Evolutionary conservation across 1,284 basidiomycete species (phyloP), one percentile per base, ranked within the genome.

Genomic region (Moniliophthora roreri): DNA sequence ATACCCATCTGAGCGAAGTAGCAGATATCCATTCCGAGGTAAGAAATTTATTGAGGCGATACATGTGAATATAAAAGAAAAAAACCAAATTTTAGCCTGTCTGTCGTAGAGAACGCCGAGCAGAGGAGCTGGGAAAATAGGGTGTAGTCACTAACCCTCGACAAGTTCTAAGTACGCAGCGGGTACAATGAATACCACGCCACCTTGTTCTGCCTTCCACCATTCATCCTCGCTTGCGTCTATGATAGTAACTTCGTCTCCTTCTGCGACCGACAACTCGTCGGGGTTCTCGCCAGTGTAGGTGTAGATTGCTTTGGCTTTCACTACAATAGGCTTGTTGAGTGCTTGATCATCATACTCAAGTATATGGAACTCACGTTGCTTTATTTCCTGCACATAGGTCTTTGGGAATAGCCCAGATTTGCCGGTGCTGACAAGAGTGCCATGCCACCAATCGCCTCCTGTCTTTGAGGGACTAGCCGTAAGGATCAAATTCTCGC

Each of bases 401-500:
- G 87, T 86, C 65, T 87, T 87, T 0, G 97, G 97, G 82, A 98
- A 93, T 74, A 95, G 87, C 1, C 96, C 96, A 44, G 84, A 80
- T 64, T 81, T 84, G 15, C 87, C 84, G 38, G 79, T 82, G 41
- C 76, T 81, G 16, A 87, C 71, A 9, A 84, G 66, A n/a, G 78
- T 88, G 37, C 94, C 96, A 67, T 91, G 93, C 91, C 94, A 95
- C 96, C 97, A 99, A 63, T 95, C 93, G 18, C 84, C 80, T 36
- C 81, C 85, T 42, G 83, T 79, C 69, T 92, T 95, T 8, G 93
- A 89, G 0, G 95, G 94, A 69, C 95, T 83, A 2, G 91, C 93
- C 18, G 75, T 72, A 18, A 99, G 72, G 41, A 96, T 77, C 13
- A 87, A 66, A 67, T 98, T 95, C 67, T 93, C 89, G 24, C 74